These are phyloP conservation scores for Parachaetomium inaequale DNA, from an alignment of 495 filamentous ascomycete genomes.

Conservation along the genomic window DNA sequence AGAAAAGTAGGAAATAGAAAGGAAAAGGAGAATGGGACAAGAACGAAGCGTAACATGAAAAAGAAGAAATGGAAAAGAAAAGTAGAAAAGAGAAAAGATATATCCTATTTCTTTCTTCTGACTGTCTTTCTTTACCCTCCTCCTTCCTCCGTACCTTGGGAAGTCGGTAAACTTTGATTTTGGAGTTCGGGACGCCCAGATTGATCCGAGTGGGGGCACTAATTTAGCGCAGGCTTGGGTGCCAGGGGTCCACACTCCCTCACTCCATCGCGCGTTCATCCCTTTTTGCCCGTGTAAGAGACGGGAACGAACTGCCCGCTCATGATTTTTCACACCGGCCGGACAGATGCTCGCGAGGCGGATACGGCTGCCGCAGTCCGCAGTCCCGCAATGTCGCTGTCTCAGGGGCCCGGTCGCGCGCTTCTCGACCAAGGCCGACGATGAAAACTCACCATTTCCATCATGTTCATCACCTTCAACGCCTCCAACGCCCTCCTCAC, in stretches of 20 bases:
- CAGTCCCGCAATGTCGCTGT: conserved; percentile 5
- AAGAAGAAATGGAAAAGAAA: no score
- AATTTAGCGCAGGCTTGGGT: no score
- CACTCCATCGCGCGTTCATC: not conserved
- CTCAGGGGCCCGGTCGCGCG: not conserved
- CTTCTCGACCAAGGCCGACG: not conserved
- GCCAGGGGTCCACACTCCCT: not conserved
- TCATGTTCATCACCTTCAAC: not conserved
- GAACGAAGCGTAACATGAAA: no score
- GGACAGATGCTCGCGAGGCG: conserved; percentile 19
- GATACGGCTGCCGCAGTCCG: conserved; percentile 4
- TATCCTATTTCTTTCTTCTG: no score
- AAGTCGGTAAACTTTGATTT: no score
- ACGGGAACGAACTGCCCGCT: not conserved
- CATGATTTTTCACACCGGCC: not conserved
- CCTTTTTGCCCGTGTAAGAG: not conserved
- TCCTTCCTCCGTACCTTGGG: no score
- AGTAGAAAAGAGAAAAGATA: no score
- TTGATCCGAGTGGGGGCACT: no score
- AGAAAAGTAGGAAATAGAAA: no score
- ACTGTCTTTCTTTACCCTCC: no score
- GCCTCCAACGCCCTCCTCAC: not conserved
- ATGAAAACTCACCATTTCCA: not conserved
- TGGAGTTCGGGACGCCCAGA: no score
- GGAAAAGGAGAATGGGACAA: no score